These are phyloP conservation scores for Brassica balearica DNA, from an alignment of 441 rosid genomes.

Conservation along the genomic window DNA sequence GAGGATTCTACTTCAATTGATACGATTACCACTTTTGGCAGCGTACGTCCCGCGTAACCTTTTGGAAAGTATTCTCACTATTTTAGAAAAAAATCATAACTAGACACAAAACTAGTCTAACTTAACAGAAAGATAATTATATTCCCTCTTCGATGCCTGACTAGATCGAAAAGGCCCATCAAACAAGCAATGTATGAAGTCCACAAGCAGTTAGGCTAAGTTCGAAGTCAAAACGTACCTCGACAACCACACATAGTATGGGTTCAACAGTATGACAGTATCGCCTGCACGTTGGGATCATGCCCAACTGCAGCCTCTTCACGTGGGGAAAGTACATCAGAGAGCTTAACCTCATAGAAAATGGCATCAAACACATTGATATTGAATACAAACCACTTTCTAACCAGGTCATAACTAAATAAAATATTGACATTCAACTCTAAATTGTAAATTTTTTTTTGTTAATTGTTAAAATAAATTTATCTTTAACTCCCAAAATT, in stretches of 20 bases:
- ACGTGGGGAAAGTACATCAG: background rate
- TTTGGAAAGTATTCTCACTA: slow-evolving; percentile 7
- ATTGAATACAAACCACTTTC: background rate
- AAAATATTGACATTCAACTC: background rate
- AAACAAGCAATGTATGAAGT: too few relatives aligned
- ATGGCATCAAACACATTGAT: background rate
- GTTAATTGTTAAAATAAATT: too few relatives aligned
- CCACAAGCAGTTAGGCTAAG: background rate
- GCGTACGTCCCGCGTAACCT: slow-evolving; percentile 37
- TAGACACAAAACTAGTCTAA: background rate
- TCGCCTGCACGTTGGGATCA: background rate
- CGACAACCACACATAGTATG: background rate
- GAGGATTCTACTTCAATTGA: slow-evolving; percentile 30
- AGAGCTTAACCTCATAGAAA: background rate
- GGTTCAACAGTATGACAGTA: background rate
- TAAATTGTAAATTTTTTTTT: too few relatives aligned
- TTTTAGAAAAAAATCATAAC: background rate
- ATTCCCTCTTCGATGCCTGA: background rate
- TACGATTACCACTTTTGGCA: slow-evolving; percentile 23
- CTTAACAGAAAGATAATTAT: background rate
- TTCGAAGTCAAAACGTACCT: background rate
- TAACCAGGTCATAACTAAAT: background rate
- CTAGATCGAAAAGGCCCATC: background rate
- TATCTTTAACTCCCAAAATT: too few relatives aligned
- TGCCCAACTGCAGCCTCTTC: background rate